Conservation (phyloP, 2,329 filamentous ascomycete genomes). For the Penicillium sp. region DNA sequence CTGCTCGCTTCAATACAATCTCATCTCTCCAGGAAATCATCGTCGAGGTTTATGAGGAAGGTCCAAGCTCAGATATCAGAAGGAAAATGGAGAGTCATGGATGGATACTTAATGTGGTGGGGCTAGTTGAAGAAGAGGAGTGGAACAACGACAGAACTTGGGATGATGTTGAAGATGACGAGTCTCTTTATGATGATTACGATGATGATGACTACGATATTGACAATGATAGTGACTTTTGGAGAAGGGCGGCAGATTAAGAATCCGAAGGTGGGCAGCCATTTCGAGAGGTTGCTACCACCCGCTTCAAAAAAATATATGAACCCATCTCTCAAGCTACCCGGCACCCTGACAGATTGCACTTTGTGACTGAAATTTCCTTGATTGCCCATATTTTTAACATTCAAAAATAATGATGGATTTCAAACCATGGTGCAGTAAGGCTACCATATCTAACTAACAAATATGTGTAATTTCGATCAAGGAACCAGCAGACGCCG, state of each 20-base stretch:
- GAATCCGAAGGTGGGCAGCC: not conserved
- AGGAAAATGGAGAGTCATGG: conserved; percentile 20
- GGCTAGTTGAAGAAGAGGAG: not conserved
- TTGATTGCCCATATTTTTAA: too few relatives aligned
- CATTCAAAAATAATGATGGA: too few relatives aligned
- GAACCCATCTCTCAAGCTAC: too few relatives aligned
- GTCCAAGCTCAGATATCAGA: conserved; percentile 13
- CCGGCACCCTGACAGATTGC: too few relatives aligned
- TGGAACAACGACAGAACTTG: not conserved
- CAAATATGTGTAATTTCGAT: too few relatives aligned
- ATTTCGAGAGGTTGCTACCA: not conserved
- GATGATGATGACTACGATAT: conserved; percentile 8
- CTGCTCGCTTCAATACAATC: conserved; percentile 23
- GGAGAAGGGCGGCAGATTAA: conserved; percentile 3
- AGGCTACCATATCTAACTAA: too few relatives aligned
- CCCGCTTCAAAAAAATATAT: too few relatives aligned
- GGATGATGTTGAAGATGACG: conserved; percentile 3
- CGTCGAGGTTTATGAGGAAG: conserved; percentile 18
- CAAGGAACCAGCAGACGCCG: too few relatives aligned
- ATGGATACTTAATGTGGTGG: conserved; percentile 20
- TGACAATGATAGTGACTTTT: conserved; percentile 9
- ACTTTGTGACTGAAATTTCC: too few relatives aligned
- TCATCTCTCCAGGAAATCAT: conserved; percentile 22
- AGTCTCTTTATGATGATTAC: too few relatives aligned
- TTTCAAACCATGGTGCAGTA: too few relatives aligned